Evolutionary conservation across 1,284 basidiomycete genomes (phyloP).

Genomic region (Ganoderma sp.): DNA sequence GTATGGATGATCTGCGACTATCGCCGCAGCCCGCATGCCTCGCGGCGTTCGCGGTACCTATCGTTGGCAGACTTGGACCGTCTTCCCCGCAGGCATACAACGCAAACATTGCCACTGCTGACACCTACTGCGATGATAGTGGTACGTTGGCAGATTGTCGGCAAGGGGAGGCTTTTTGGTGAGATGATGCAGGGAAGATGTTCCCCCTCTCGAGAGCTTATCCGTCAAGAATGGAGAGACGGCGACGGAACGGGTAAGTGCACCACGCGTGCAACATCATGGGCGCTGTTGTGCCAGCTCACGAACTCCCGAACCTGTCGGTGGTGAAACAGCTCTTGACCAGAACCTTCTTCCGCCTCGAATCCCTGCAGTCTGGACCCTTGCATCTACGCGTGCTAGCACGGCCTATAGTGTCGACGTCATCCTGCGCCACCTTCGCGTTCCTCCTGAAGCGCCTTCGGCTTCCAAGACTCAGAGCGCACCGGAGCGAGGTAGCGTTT

Average conservation of each 20-base stretch:
- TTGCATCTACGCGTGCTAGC: background rate
- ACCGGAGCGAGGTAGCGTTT: background rate
- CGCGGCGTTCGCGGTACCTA: background rate
- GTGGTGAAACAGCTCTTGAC: background rate
- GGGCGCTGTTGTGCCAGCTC: background rate
- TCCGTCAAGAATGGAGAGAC: background rate
- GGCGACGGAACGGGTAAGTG: background rate
- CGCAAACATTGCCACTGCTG: background rate
- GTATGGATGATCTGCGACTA: conserved; percentile 2
- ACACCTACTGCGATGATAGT: background rate
- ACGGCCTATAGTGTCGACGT: background rate
- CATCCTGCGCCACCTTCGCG: background rate
- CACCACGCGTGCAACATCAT: background rate
- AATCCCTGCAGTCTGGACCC: background rate
- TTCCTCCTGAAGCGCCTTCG: background rate
- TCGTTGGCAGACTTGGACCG: background rate
- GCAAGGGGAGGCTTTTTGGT: background rate
- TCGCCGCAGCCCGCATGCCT: background rate
- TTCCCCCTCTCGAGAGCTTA: background rate
- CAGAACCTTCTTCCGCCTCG: background rate
- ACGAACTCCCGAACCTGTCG: background rate
- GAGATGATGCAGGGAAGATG: background rate
- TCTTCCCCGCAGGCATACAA: background rate
- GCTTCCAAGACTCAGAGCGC: background rate
- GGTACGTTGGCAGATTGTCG: conserved; percentile 3